phyloP scores from a whole-genome alignment of 2,329 filamentous ascomycete genomes.

The Colletotrichum godetiae region DNA sequence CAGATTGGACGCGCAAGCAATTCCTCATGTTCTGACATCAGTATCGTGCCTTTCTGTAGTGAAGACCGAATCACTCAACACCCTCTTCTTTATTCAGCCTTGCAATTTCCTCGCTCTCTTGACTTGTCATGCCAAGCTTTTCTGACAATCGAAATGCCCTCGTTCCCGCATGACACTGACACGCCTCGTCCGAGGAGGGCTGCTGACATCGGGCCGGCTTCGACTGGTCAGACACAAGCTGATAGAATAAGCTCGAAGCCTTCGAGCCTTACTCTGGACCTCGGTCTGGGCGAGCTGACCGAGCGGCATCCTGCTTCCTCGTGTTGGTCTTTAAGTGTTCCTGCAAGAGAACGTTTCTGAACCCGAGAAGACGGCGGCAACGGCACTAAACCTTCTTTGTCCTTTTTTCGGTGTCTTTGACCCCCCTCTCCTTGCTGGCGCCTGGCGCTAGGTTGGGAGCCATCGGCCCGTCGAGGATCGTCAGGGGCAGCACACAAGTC shows the following conservation, averaged over 20 bases:
- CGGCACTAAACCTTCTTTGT: slow-evolving; percentile 12
- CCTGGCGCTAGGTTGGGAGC: neutral
- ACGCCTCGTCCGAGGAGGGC: neutral
- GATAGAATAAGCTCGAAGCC: neutral
- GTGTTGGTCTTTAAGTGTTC: no score
- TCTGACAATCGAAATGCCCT: slow-evolving; percentile 8
- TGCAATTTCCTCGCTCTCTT: neutral
- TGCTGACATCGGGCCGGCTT: slow-evolving; percentile 9
- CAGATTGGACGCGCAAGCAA: neutral
- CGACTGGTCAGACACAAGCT: slow-evolving; percentile 6
- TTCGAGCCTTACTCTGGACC: neutral
- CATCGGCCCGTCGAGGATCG: neutral
- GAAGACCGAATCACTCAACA: neutral
- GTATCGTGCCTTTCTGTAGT: neutral
- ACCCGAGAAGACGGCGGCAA: neutral
- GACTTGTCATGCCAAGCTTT: slow-evolving; percentile 16
- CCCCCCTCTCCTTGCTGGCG: slow-evolving; percentile 7
- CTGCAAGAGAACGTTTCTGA: neutral
- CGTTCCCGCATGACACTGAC: neutral
- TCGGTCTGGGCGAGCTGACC: neutral
- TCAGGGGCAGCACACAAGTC: neutral
- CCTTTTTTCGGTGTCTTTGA: slow-evolving; percentile 6
- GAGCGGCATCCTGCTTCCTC: neutral
- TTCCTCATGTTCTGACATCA: neutral
- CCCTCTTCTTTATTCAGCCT: neutral